These are phyloP conservation scores for Alternaria brassicicola DNA, from an alignment of 2,329 filamentous ascomycete genomes.

Conservation along the genomic window DNA sequence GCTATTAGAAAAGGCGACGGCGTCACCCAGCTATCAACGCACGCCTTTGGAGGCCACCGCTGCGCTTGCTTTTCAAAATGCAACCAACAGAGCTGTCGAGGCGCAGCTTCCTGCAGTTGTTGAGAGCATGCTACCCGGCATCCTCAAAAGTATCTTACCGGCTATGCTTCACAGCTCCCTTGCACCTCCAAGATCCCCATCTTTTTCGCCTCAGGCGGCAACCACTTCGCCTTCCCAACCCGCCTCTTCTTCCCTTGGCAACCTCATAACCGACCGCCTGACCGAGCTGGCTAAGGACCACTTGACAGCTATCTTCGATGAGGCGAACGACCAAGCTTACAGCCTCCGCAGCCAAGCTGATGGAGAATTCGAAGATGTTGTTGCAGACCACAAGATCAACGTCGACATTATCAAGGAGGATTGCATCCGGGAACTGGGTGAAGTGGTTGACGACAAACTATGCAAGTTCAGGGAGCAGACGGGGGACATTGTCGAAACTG, in stretches of 20 bases:
- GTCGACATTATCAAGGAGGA: slow-evolving; percentile 7
- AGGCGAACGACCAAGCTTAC: slow-evolving; percentile 13
- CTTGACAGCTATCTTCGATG: slow-evolving; percentile 3
- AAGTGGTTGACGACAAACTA: slow-evolving; percentile 4
- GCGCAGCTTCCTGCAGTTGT: slow-evolving; percentile 10
- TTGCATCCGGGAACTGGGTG: slow-evolving; percentile 4
- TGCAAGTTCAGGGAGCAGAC: slow-evolving; percentile 5
- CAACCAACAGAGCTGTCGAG: slow-evolving; percentile 9
- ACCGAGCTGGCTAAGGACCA: background rate
- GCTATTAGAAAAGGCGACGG: background rate
- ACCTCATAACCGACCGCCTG: slow-evolving; percentile 5
- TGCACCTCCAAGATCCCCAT: background rate
- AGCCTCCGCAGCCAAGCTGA: slow-evolving; percentile 11
- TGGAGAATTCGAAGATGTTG: slow-evolving; percentile 12
- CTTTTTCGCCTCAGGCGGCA: background rate
- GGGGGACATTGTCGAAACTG: background rate
- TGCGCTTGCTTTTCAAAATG: slow-evolving; percentile 3
- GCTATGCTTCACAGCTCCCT: slow-evolving; percentile 7
- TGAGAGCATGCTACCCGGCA: slow-evolving; percentile 5
- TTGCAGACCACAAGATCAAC: slow-evolving; percentile 12
- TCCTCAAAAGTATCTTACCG: slow-evolving; percentile 4
- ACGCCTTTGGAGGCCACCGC: background rate
- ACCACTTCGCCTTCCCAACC: background rate
- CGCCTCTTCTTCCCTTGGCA: slow-evolving; percentile 2
- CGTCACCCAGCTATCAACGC: background rate